phyloP scores from a whole-genome alignment of 176 grass and related monocot species.

The Themeda triandra region DNA sequence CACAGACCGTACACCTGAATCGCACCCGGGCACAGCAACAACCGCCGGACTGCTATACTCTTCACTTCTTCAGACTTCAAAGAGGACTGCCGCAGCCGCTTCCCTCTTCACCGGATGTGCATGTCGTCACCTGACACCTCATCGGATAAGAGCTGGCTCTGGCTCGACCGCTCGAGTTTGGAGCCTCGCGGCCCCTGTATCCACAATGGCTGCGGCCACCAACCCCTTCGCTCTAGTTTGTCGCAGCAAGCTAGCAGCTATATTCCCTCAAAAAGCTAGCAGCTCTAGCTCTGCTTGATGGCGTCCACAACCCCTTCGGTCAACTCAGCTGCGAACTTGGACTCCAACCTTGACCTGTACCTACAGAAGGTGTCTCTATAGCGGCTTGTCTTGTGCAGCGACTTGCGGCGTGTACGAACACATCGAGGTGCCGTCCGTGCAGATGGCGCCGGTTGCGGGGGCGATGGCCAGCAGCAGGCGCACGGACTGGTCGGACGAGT shows the following conservation, averaged over 20 bases:
- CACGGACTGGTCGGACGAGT: conserved; percentile 41
- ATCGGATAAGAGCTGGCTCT: neutral
- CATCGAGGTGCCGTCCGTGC: neutral
- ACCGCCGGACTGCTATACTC: neutral
- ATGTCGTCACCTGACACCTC: neutral
- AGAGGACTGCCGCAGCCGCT: neutral
- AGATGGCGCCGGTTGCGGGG: conserved; percentile 6
- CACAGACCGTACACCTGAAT: neutral
- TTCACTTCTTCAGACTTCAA: neutral
- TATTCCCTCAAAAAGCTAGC: neutral
- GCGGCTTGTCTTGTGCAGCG: neutral
- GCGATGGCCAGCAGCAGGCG: neutral
- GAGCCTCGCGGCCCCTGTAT: neutral
- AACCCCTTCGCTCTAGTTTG: too few species aligned
- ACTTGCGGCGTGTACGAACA: neutral
- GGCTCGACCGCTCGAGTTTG: neutral
- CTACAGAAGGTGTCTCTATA: conserved; percentile 11
- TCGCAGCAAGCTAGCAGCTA: too few species aligned
- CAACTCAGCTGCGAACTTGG: conserved; percentile 22
- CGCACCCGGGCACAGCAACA: neutral
- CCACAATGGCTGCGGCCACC: conserved; percentile 16
- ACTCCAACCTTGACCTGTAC: conserved; percentile 10
- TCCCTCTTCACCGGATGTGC: neutral
- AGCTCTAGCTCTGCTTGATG: neutral
- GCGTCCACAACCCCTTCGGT: neutral